Conservation (phyloP, 164 flowering plant species). For the Houttuynia cordata region DNA sequence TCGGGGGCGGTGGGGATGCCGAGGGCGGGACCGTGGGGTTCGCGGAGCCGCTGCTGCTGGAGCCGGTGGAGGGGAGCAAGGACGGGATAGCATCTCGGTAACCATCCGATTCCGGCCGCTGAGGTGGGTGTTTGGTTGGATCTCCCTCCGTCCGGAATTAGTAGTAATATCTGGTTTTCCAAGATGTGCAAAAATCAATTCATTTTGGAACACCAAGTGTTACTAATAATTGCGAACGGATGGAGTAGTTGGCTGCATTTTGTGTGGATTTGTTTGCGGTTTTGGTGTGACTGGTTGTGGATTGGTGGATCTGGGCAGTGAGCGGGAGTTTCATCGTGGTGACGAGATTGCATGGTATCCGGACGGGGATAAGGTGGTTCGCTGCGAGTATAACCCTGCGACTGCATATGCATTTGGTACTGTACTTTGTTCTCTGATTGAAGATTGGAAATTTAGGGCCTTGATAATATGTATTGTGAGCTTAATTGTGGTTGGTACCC, state of each 20-base stretch:
- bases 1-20: constrained; percentile 15
- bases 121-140: constrained; percentile 66
- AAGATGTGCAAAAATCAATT: no score
- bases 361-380: constrained; percentile 82
- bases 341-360: constrained; percentile 95
- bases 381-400: constrained; percentile 76
- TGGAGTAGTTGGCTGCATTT: no score
- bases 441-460: background rate
- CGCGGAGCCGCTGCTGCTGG: constrained; percentile 43
- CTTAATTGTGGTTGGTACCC: no score
- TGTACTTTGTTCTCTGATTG: constrained; percentile 2
- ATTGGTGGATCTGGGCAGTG: constrained; percentile 31
- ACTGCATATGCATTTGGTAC: constrained; percentile 93
- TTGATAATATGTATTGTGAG: background rate
- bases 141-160: no score
- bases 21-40: constrained; percentile 19
- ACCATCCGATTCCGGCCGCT: constrained; percentile 87
- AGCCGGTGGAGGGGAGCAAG: constrained; percentile 39
- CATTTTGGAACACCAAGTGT: no score
- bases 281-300: constrained; percentile 5
- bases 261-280: background rate
- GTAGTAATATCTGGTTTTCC: no score
- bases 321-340: constrained; percentile 83
- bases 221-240: no score
- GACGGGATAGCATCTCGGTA: constrained; percentile 77